Evolutionary conservation across 352 stramenopile genomes (phyloP).

Genomic region (Pythium graminicola): DNA sequence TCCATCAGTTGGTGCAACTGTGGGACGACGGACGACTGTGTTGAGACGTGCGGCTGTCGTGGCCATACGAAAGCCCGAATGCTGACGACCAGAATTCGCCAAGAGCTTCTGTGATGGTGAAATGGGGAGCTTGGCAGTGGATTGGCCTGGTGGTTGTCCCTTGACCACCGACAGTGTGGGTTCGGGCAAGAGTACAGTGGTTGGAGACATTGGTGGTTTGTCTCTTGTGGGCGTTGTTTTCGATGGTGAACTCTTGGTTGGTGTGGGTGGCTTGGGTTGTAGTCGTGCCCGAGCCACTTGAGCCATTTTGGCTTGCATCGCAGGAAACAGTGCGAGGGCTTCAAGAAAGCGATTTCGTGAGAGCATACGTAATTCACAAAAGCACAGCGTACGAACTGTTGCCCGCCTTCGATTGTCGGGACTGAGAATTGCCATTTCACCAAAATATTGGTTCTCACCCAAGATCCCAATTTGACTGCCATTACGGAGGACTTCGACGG

Average conservation of each 20-base stretch:
- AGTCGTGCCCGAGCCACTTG: conserved; percentile 35
- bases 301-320: conserved; percentile 57
- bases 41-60: conserved; percentile 36
- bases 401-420: conserved; percentile 47
- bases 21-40: conserved; percentile 24
- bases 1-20: not conserved
- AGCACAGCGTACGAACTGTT: conserved; percentile 63
- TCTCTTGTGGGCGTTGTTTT: too few relatives aligned
- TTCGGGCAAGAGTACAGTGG: too few relatives aligned
- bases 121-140: too few relatives aligned
- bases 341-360: conserved; percentile 56
- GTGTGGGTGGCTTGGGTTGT: conserved; percentile 6
- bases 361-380: conserved; percentile 65
- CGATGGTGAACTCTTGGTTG: not conserved
- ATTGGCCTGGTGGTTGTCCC: not conserved
- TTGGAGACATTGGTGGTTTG: too few relatives aligned
- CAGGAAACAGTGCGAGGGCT: conserved; percentile 37
- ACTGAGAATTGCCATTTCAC: conserved; percentile 70
- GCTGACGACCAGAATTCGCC: too few relatives aligned
- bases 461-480: conserved; percentile 45
- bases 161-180: conserved; percentile 15
- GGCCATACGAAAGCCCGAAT: too few relatives aligned
- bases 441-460: conserved; percentile 73
- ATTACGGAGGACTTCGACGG: conserved; percentile 49
- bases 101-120: too few relatives aligned